phyloP scores from a whole-genome alignment of 768 basidiomycete species.

The Amyloporia xantha region DNA sequence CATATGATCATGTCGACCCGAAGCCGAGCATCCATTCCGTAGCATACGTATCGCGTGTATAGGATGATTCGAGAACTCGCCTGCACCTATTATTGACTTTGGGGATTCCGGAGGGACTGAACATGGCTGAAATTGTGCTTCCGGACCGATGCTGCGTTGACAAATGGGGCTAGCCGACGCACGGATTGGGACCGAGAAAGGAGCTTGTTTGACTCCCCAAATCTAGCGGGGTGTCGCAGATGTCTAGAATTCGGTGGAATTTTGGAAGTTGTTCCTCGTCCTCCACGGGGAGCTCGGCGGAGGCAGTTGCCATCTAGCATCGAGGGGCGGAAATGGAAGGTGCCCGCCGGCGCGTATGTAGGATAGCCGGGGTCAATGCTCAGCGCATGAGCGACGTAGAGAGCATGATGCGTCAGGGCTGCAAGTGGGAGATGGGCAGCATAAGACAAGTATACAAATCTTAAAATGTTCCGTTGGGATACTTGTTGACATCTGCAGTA shows the following conservation, averaged over 20 bases:
- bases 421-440: too few species aligned
- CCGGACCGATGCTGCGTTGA: too few species aligned
- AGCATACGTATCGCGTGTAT: too few species aligned
- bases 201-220: slow-evolving; percentile 31
- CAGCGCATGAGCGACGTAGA: slow-evolving; percentile 5
- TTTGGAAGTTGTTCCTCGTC: slow-evolving; percentile 9
- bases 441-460: too few species aligned
- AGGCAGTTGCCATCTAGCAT: slow-evolving; percentile 7
- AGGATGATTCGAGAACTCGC: too few species aligned
- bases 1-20: too few species aligned
- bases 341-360: not conserved
- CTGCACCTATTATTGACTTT: too few species aligned
- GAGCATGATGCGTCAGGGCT: slow-evolving; percentile 4
- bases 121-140: too few species aligned
- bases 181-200: slow-evolving; percentile 9
- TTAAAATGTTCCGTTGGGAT: too few species aligned
- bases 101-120: too few species aligned
- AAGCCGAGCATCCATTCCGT: too few species aligned
- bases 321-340: not conserved
- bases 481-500: too few species aligned
- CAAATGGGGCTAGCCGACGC: slow-evolving; percentile 20
- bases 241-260: slow-evolving; percentile 36
- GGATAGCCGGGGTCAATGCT: slow-evolving; percentile 4
- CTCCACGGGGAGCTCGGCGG: slow-evolving; percentile 4
- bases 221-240: slow-evolving; percentile 41